These are phyloP conservation scores for Nadsonia commutata DNA, from an alignment of 1,139 yeast genomes.

Conservation along the genomic window DNA sequence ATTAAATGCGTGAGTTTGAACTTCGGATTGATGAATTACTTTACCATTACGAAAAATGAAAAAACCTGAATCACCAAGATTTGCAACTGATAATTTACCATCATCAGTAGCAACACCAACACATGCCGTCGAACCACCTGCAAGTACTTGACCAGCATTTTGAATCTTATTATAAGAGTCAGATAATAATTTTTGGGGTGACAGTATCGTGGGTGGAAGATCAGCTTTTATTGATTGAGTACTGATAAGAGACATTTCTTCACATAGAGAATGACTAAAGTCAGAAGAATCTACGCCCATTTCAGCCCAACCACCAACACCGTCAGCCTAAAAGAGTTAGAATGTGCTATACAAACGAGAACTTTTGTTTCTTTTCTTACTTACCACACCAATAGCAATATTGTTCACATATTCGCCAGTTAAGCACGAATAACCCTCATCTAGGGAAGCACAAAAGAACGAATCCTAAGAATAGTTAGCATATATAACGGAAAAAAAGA, in stretches of 20 bases:
- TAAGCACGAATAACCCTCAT: background rate
- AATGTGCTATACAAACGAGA: background rate
- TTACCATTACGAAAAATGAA: constrained; percentile 61
- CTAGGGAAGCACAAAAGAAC: background rate
- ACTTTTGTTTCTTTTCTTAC: no score
- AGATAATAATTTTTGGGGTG: constrained; percentile 39
- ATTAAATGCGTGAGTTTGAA: constrained; percentile 80
- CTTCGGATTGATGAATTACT: constrained; percentile 50
- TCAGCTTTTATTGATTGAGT: background rate
- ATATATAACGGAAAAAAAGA: no score
- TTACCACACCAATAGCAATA: background rate
- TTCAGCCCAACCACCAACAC: constrained; percentile 96
- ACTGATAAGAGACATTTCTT: constrained; percentile 16
- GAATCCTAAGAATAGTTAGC: background rate
- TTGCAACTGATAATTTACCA: constrained; percentile 49
- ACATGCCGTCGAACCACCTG: constrained; percentile 95
- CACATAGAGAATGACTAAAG: constrained; percentile 23
- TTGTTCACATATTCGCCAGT: background rate
- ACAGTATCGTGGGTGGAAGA: constrained; percentile 4
- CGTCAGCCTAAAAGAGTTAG: constrained; percentile 44
- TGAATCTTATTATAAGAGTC: constrained; percentile 41
- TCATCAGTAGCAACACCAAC: constrained; percentile 54
- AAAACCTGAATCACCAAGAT: constrained; percentile 92
- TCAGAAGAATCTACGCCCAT: constrained; percentile 70
- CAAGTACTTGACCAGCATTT: constrained; percentile 47